phyloP scores from a whole-genome alignment of 305 asterid species.

The Salvia sclarea region DNA sequence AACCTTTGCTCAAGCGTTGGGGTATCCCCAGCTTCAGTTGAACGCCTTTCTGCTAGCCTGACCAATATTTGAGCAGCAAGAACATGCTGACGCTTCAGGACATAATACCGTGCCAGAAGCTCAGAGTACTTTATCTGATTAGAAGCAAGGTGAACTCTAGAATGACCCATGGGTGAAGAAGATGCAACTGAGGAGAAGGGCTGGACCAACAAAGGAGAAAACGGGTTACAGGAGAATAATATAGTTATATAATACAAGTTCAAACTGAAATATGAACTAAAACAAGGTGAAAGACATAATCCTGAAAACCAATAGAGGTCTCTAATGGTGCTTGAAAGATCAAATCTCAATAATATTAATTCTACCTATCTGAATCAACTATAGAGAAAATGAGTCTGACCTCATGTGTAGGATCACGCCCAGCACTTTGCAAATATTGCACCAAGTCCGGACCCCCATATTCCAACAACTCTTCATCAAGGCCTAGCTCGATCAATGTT shows the following conservation, averaged over 20 bases:
- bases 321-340: constrained; percentile 10
- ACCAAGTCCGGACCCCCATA: constrained; percentile 98
- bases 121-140: constrained; percentile 75
- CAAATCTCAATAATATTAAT: constrained; percentile 26
- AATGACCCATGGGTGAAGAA: constrained; percentile 52
- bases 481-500: constrained; percentile 77
- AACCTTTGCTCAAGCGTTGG: constrained; percentile 95
- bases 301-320: constrained; percentile 20
- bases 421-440: constrained; percentile 86
- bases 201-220: constrained; percentile 47
- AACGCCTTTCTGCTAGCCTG: constrained; percentile 88
- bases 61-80: constrained; percentile 94
- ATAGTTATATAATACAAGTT: constrained; percentile 7
- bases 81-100: constrained; percentile 83
- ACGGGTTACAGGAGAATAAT: constrained; percentile 5
- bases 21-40: constrained; percentile 64
- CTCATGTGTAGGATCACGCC: constrained; percentile 72
- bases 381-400: constrained; percentile 41
- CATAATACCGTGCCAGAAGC: constrained; percentile 93
- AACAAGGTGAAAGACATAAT: constrained; percentile 9
- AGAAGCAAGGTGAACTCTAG: constrained; percentile 53
- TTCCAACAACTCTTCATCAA: constrained; percentile 89
- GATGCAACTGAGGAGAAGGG: constrained; percentile 52
- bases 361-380: constrained; percentile 22
- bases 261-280: constrained; percentile 20